These are phyloP conservation scores for Phytophthora idaei DNA, from an alignment of 352 stramenopile species.

Conservation along the genomic window DNA sequence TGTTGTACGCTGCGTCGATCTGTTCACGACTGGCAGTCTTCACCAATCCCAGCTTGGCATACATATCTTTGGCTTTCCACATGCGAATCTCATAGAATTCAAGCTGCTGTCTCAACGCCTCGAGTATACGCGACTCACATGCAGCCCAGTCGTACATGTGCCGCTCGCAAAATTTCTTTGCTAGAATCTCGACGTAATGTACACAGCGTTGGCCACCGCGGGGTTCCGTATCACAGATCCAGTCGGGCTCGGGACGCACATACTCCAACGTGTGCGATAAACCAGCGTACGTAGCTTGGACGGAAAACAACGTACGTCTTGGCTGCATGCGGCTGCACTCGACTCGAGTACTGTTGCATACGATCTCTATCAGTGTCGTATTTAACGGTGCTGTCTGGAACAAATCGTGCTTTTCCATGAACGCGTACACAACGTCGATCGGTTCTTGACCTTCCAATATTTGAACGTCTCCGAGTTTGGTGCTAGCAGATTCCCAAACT, in stretches of 20 bases:
- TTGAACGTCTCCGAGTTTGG: conserved; percentile 75
- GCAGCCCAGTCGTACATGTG: conserved; percentile 75
- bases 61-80: conserved; percentile 81
- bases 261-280: conserved; percentile 77
- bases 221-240: conserved; percentile 59
- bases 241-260: conserved; percentile 80
- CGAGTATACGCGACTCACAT: conserved; percentile 61
- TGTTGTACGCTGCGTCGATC: conserved; percentile 84
- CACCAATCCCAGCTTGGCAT: conserved; percentile 82
- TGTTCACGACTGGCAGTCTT: conserved; percentile 70
- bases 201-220: conserved; percentile 66
- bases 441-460: conserved; percentile 83
- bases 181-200: conserved; percentile 75
- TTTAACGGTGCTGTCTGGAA: conserved; percentile 85
- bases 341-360: conserved; percentile 79
- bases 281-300: conserved; percentile 77
- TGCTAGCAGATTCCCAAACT: conserved; percentile 71
- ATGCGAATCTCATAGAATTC: conserved; percentile 76
- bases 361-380: conserved; percentile 64
- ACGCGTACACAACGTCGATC: conserved; percentile 82
- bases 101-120: conserved; percentile 64
- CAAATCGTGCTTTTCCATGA: conserved; percentile 86
- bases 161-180: conserved; percentile 67
- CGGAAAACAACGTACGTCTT: conserved; percentile 76
- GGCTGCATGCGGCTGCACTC: conserved; percentile 56